Conservation (phyloP, 176 grass and related monocot genomes). For the Puya raimondii region DNA sequence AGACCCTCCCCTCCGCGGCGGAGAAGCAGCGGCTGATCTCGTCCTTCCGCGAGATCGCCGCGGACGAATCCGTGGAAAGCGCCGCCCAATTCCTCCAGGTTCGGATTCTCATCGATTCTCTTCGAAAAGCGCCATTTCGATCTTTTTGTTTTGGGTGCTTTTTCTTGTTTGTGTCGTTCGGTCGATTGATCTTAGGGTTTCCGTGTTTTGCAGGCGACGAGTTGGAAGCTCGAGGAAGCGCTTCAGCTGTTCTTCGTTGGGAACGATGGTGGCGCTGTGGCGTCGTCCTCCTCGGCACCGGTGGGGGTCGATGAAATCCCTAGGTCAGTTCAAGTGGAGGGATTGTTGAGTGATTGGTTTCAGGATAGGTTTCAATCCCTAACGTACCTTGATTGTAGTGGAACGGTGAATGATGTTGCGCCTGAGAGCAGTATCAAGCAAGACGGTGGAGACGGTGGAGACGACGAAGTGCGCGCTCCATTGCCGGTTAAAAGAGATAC, state of each 20-base stretch:
- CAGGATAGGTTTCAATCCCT: neutral
- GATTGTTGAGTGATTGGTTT: constrained; percentile 5
- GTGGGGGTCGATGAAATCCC: constrained; percentile 19
- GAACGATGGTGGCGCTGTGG: constrained; percentile 39
- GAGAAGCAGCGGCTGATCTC: constrained; percentile 60
- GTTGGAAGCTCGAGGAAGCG: constrained; percentile 88
- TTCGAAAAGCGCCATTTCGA: neutral
- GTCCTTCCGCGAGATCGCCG: constrained; percentile 89
- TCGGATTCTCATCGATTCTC: neutral
- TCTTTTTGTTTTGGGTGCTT: neutral
- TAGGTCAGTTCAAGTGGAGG: constrained; percentile 18
- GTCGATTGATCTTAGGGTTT: neutral
- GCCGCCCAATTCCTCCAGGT: constrained; percentile 86
- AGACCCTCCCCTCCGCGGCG: constrained; percentile 19
- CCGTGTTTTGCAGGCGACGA: constrained; percentile 50
- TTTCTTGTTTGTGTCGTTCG: too few species aligned
- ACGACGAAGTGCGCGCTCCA: constrained; percentile 72
- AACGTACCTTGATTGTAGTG: constrained; percentile 1
- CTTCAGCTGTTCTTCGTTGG: constrained; percentile 83
- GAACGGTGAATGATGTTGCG: neutral
- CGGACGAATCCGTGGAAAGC: constrained; percentile 52
- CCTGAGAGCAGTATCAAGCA: constrained; percentile 1
- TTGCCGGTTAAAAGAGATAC: constrained; percentile 79
- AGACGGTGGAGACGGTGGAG: constrained; percentile 30
- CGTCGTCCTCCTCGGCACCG: constrained; percentile 14